Percentiles rank a stretch among this genome's conserved stretches.
phyloP scores from a whole-genome alignment of 2,329 filamentous ascomycete genomes.

The Trichoderma koningiopsis region DNA sequence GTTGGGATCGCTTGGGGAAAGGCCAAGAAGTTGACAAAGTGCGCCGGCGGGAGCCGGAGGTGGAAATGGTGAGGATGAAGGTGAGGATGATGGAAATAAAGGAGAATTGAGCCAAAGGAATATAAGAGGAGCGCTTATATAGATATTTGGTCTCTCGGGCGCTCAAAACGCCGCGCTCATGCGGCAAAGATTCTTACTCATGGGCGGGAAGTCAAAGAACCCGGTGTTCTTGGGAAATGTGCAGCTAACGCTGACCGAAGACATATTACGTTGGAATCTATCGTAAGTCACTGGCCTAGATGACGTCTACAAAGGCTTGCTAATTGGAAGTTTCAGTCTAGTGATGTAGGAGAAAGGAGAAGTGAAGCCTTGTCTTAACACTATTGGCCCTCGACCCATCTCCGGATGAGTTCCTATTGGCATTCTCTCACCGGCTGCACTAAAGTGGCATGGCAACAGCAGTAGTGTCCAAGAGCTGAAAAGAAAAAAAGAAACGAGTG shows the following conservation, averaged over 20 bases:
- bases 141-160: not conserved
- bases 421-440: not conserved
- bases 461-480: not conserved
- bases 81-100: not conserved
- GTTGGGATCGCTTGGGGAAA: not conserved
- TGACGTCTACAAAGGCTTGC: not conserved
- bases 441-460: not conserved
- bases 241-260: not conserved
- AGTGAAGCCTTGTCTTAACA: not conserved
- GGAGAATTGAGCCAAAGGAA: too few species aligned
- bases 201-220: not conserved
- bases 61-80: not conserved
- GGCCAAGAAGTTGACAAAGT: not conserved
- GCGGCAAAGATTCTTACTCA: not conserved
- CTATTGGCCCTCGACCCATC: not conserved
- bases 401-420: not conserved
- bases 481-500: not conserved
- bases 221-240: not conserved
- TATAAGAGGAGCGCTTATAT: not conserved
- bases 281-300: not conserved
- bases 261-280: not conserved
- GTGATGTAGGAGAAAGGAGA: not conserved
- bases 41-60: not conserved
- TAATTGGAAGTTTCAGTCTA: not conserved
- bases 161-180: not conserved